phyloP scores from a whole-genome alignment of 306 rosid species.

The Elaeagnus macrophylla region DNA sequence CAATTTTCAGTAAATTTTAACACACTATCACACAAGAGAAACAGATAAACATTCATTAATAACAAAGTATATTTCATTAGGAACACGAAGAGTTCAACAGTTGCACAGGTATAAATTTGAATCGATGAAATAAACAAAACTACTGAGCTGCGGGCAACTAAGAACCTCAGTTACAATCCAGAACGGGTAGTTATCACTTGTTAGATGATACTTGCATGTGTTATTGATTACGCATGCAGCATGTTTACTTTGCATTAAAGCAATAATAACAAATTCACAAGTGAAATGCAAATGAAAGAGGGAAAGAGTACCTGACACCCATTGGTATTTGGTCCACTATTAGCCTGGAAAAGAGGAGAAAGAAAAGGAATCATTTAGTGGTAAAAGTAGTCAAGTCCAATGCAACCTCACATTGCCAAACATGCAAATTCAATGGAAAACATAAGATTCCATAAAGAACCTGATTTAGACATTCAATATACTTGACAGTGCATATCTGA shows the following conservation, averaged over 20 bases:
- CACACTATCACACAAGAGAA: too few species aligned
- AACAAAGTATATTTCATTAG: too few species aligned
- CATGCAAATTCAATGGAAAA: neutral
- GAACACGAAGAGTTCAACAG: too few species aligned
- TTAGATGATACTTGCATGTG: neutral
- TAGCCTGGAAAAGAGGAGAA: slow-evolving; percentile 60
- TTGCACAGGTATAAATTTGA: too few species aligned
- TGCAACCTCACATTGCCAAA: neutral
- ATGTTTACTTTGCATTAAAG: too few species aligned
- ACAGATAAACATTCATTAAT: too few species aligned
- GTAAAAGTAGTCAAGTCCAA: neutral
- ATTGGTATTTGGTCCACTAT: slow-evolving; percentile 76
- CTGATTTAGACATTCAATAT: neutral
- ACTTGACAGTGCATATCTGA: neutral
- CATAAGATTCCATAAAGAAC: neutral
- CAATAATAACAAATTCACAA: too few species aligned
- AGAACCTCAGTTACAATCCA: neutral
- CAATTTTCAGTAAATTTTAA: too few species aligned
- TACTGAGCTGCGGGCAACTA: neutral
- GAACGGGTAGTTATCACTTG: neutral
- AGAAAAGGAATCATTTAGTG: slow-evolving; percentile 2
- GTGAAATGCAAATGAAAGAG: slow-evolving; percentile 12
- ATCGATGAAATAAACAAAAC: neutral
- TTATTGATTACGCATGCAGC: neutral
- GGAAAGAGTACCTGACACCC: slow-evolving; percentile 71